Base-by-base conservation (phyloP, 257 asterid genomes). In the Solanum chmielewskii region DNA sequence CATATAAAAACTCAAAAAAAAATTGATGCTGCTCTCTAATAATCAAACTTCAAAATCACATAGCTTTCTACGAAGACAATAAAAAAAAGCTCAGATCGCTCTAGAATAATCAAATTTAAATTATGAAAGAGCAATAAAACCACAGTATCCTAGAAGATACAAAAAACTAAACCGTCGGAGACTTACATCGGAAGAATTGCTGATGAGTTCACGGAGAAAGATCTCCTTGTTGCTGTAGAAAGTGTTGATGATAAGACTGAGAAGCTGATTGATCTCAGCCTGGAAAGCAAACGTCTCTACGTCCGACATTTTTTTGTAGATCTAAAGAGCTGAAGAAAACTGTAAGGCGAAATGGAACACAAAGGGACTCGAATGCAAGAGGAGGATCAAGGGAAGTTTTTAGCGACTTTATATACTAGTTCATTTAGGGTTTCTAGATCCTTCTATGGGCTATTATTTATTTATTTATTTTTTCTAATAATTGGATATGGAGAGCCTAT, bases 171-270 rank as follows among this genome's bases (percentile, higher is more conserved):
- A 68, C 74, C 8, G 1, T 27, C 5, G 37, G 20, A 68, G 37
- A 81, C 91, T 88, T 89, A 92, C 95, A 91, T 92, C 95, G 15
- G 95, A 92, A 3, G 93, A 88, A 86, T 92, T 92, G 64, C 93
- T 90, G 85, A 92, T 92, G 62, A 91, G 92, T 59, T 92, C 95
- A 31, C 95, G 93, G 27, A 92, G 95, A 78, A 92, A 92, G 90
- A 92, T 92, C 90, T 92, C 95, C 89, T 92, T 92, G 89, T 92
- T 92, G 89, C 92, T 89, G 89, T 92, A 92, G 88, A 92, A 92
- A 11, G 95, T 92, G 89, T 92, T 92, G 90, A 92, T 92, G 20
- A 92, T 92, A 66, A 92, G 85, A 89, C 93, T 91, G 87, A 92
- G 59, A 16, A 92, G 85, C 88, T 92, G 95, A 86, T 92, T 92